phyloP scores from a whole-genome alignment of 306 rosid species.

The Oxytropis ochrocephala region DNA sequence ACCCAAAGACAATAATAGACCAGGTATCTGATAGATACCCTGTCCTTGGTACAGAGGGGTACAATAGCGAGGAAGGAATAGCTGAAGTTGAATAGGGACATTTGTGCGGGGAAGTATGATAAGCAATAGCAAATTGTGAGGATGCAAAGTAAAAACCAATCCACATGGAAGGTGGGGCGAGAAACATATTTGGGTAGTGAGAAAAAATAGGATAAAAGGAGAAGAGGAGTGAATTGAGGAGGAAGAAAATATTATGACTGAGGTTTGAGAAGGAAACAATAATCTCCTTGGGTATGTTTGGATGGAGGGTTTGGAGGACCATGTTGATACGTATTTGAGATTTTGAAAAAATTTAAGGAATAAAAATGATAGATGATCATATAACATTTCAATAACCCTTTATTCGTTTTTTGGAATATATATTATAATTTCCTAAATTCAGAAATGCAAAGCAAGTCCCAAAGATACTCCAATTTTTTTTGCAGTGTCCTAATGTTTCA shows the following conservation, averaged over 20 bases:
- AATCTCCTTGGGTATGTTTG: neutral
- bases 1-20: neutral
- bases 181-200: neutral
- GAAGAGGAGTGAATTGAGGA: neutral
- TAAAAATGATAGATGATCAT: no score
- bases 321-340: no score
- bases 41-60: neutral
- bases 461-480: neutral
- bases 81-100: neutral
- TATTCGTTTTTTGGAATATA: no score
- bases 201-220: neutral
- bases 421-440: no score
- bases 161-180: neutral
- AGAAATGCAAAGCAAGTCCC: no score
- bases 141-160: neutral
- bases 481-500: neutral
- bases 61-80: neutral
- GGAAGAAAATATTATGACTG: neutral
- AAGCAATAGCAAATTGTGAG: neutral
- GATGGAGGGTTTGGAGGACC: no score
- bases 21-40: neutral
- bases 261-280: neutral
- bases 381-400: no score
- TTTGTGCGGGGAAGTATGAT: neutral
- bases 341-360: no score